Conservation (phyloP, 148 eudicot species). For the Hydrangea macrophylla region DNA sequence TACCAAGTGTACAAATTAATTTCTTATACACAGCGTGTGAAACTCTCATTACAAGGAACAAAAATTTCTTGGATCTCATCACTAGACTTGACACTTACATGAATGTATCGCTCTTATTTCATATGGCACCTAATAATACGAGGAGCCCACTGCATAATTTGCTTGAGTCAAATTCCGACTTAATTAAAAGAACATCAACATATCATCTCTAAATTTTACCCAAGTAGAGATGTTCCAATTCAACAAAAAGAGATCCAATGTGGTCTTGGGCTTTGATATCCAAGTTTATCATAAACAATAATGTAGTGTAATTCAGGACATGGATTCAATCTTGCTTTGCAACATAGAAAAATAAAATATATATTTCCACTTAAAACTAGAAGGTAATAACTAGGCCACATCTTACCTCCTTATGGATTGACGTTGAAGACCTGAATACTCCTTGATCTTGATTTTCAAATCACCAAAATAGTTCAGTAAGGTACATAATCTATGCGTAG, state of each 20-base stretch:
- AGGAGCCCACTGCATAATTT: constrained; percentile 1
- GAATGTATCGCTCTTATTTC: neutral
- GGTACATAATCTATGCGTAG: constrained; percentile 69
- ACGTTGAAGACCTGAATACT: constrained; percentile 81
- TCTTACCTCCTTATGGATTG: constrained; percentile 76
- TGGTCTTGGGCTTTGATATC: neutral
- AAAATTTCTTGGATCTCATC: neutral
- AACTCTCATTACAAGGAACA: neutral
- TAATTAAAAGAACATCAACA: neutral
- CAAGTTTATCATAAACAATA: neutral
- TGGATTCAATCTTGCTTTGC: neutral
- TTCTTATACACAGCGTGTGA: neutral
- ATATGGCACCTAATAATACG: neutral
- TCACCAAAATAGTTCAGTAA: constrained; percentile 67
- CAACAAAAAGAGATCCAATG: neutral
- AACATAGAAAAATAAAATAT: neutral
- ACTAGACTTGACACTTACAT: neutral
- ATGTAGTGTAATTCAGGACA: constrained; percentile 1
- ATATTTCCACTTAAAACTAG: neutral
- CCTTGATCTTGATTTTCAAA: constrained; percentile 66
- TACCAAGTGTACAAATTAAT: too few species aligned
- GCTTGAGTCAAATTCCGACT: neutral
- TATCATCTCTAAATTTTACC: neutral
- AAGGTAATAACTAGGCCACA: neutral
- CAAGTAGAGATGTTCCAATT: neutral